Conservation (phyloP, 164 flowering plant genomes). For the Aristolochia fimbriata region DNA sequence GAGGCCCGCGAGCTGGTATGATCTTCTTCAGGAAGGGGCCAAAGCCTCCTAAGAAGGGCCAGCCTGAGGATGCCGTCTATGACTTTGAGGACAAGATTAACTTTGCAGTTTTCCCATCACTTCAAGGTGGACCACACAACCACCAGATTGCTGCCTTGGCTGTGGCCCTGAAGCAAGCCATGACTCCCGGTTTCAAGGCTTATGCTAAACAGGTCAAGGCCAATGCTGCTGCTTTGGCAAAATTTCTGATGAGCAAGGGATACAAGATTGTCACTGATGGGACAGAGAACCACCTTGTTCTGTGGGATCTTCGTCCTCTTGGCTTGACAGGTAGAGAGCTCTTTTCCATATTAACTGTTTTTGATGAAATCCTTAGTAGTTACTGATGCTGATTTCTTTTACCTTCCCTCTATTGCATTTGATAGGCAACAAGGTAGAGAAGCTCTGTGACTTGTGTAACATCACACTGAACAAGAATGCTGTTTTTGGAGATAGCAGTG, state of each 20-base stretch:
- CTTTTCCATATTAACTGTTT: background rate
- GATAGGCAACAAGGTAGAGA: slow-evolving; percentile 93
- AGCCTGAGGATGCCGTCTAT: slow-evolving; percentile 88
- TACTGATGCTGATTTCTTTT: background rate
- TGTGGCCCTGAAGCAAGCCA: slow-evolving; percentile 87
- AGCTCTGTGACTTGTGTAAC: slow-evolving; percentile 84
- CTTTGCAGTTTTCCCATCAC: slow-evolving; percentile 96
- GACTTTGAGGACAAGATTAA: slow-evolving; percentile 95
- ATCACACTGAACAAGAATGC: slow-evolving; percentile 98
- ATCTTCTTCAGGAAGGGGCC: slow-evolving; percentile 99
- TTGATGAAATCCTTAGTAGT: background rate
- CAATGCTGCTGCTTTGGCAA: slow-evolving; percentile 96
- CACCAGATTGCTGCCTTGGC: slow-evolving; percentile 99
- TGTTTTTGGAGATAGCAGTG: slow-evolving; percentile 98
- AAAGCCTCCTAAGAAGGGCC: slow-evolving; percentile 97
- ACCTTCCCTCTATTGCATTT: background rate
- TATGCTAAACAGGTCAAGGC: slow-evolving; percentile 98
- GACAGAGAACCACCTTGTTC: slow-evolving; percentile 97
- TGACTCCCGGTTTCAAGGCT: slow-evolving; percentile 83
- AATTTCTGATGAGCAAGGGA: slow-evolving; percentile 83
- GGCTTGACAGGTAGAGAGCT: slow-evolving; percentile 82
- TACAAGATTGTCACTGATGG: slow-evolving; percentile 93
- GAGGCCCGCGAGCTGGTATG: slow-evolving; percentile 99
- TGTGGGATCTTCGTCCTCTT: slow-evolving; percentile 99
- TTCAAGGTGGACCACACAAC: slow-evolving; percentile 99